Evolutionary conservation across 148 eudicot genomes (phyloP), one percentile per base, ranked within the genome.

Genomic region (Rhododendron williamsianum): DNA sequence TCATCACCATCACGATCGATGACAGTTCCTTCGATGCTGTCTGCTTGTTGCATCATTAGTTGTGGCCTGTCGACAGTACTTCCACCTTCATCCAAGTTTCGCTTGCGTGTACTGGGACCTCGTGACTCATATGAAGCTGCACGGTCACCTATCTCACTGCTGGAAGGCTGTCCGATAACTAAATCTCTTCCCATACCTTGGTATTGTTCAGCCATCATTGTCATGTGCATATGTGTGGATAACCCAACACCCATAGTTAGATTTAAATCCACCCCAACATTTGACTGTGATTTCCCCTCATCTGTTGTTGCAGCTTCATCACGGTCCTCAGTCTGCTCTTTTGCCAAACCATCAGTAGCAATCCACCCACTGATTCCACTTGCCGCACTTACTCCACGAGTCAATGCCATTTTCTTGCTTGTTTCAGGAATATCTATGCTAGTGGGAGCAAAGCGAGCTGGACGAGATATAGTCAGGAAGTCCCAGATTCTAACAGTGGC

Each of bases 1-100:
- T 97, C 99, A 88, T 97, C 99, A 82, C 94, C 96, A 88, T 97
- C 99, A 88, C 98, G 99, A 41, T 95, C 99, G 81, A 97, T 92
- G 76, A 97, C 94, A 74, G 98, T 93, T 77, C 98, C 99, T 88
- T 97, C 99, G 80, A 94, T 87, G 88, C 99, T 97, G 84, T 97
- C 99, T 15, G 98, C 96, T 85, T 91, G 99, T 81, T 91, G 98
- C 84, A 90, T 82, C 86, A 90, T 69, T 82, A 92, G 43, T 78
- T 88, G 91, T 86, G 98, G 98, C 86, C 94, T 92, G 87, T 95
- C 98, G 45, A 94, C 96, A 12, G 99, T 94, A 89, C 98, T 94
- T 85, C 98, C 99, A 88, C 96, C 96, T 88, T 95, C 99, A 41
- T 97, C 99, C 89, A 95, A 87, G 90, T 94, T 92, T 79, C 98